Evolutionary conservation across 1,284 basidiomycete genomes (phyloP).

Genomic region (Sporisorium iseilematis-ciliati): DNA sequence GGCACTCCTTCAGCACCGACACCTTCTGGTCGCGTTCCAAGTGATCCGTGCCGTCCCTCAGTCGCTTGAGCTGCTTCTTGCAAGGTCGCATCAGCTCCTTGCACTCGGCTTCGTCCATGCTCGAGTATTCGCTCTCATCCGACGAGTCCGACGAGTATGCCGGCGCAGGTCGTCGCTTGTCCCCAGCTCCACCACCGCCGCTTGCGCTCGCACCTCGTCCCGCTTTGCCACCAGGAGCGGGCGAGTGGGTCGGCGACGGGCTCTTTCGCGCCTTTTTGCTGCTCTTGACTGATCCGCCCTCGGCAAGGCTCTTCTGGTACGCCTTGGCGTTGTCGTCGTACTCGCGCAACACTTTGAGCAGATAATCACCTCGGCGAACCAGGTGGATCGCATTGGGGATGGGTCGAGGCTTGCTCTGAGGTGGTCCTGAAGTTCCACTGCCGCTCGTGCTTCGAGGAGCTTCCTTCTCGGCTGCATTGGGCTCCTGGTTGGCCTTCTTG

Average conservation of each 20-base stretch:
- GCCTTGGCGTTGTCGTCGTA: constrained; percentile 72
- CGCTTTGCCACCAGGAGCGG: constrained; percentile 45
- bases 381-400: constrained; percentile 78
- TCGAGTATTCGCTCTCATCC: constrained; percentile 70
- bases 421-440: constrained; percentile 34
- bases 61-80: constrained; percentile 95
- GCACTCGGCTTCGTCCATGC: constrained; percentile 94
- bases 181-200: constrained; percentile 19
- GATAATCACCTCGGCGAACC: constrained; percentile 94
- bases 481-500: constrained; percentile 72
- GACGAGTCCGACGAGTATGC: constrained; percentile 55
- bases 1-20: constrained; percentile 91
- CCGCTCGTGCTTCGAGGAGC: constrained; percentile 31
- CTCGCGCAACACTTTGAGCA: constrained; percentile 88
- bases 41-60: constrained; percentile 88
- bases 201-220: constrained; percentile 19
- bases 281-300: constrained; percentile 28
- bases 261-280: constrained; percentile 46
- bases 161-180: constrained; percentile 50
- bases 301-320: constrained; percentile 43
- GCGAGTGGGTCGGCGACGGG: constrained; percentile 43
- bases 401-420: constrained; percentile 58
- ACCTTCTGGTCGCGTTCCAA: constrained; percentile 95
- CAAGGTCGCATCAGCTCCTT: constrained; percentile 97
- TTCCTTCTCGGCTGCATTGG: constrained; percentile 43